Percentiles rank a stretch among this genome's conserved stretches.
Evolutionary conservation across 805 yeast species (phyloP).

Genomic region (Myxozyma monticola): DNA sequence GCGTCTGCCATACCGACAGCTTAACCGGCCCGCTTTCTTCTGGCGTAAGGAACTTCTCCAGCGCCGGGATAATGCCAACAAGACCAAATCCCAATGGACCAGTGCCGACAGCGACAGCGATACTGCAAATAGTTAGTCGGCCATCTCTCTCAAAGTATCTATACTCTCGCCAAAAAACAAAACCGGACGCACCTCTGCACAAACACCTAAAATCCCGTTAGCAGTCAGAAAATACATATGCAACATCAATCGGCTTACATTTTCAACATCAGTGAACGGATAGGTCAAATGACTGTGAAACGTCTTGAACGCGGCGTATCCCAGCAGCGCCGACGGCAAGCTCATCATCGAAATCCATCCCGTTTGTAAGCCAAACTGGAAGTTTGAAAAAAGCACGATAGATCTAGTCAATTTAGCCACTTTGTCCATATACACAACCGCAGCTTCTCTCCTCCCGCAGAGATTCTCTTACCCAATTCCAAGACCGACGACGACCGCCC

Average conservation of each 20-base stretch:
- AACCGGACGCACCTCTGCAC: slow-evolving; percentile 29
- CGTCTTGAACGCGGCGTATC: slow-evolving; percentile 76
- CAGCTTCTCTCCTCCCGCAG: neutral
- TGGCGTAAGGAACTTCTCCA: slow-evolving; percentile 77
- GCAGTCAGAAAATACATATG: neutral
- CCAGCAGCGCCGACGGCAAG: slow-evolving; percentile 85
- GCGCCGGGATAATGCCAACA: slow-evolving; percentile 94
- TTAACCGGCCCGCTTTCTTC: slow-evolving; percentile 63
- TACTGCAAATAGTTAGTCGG: slow-evolving; percentile 63
- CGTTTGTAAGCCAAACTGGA: slow-evolving; percentile 94
- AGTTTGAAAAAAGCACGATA: slow-evolving; percentile 80
- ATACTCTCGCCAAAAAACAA: no score
- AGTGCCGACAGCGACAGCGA: slow-evolving; percentile 96
- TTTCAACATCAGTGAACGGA: slow-evolving; percentile 85
- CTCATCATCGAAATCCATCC: slow-evolving; percentile 99
- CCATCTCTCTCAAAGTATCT: neutral
- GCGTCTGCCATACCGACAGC: slow-evolving; percentile 53
- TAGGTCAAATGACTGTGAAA: slow-evolving; percentile 38
- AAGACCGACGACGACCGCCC: slow-evolving; percentile 76
- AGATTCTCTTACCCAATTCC: slow-evolving; percentile 56
- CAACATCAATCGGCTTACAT: slow-evolving; percentile 52
- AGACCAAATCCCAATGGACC: slow-evolving; percentile 95
- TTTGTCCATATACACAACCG: neutral
- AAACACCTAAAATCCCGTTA: slow-evolving; percentile 23
- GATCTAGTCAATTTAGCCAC: slow-evolving; percentile 41